These are phyloP conservation scores for Hemisphaericaspora subhashii DNA, from an alignment of 1,139 yeast species.

Conservation along the genomic window DNA sequence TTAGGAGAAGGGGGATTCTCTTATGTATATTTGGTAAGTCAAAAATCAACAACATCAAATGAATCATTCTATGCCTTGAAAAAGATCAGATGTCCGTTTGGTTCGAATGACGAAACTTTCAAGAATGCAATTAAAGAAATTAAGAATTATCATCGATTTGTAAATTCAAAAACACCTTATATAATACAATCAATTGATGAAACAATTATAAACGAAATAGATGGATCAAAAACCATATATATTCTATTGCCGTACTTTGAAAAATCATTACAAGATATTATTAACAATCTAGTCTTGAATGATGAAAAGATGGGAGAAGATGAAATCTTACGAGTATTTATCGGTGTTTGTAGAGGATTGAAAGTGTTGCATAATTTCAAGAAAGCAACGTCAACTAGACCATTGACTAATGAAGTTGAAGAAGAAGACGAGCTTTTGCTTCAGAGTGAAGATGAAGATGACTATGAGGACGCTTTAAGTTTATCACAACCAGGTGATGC, in stretches of 20 bases:
- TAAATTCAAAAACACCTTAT: constrained; percentile 54
- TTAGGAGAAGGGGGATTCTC: constrained; percentile 91
- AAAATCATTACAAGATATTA: constrained; percentile 72
- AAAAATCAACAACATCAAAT: constrained; percentile 35
- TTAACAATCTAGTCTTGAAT: constrained; percentile 62
- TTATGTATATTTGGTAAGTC: constrained; percentile 73
- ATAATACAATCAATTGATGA: constrained; percentile 73
- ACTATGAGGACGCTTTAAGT: neutral
- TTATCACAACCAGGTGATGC: constrained; percentile 7
- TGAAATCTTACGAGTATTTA: constrained; percentile 61
- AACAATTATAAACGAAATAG: constrained; percentile 65
- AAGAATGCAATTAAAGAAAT: constrained; percentile 74
- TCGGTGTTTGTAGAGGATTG: constrained; percentile 74
- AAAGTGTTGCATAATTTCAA: constrained; percentile 74
- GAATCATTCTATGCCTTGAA: constrained; percentile 70
- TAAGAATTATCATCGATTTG: constrained; percentile 69
- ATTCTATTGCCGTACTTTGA: constrained; percentile 77
- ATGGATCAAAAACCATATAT: constrained; percentile 77
- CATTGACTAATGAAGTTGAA: constrained; percentile 29
- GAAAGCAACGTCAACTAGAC: constrained; percentile 18
- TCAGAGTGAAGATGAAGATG: constrained; percentile 12
- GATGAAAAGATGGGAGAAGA: constrained; percentile 51
- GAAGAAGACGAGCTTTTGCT: constrained; percentile 19
- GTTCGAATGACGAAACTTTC: constrained; percentile 62
- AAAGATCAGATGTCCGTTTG: constrained; percentile 85